These are phyloP conservation scores for Rhododendron griersonianum DNA, from an alignment of 148 eudicot genomes.

Conservation along the genomic window DNA sequence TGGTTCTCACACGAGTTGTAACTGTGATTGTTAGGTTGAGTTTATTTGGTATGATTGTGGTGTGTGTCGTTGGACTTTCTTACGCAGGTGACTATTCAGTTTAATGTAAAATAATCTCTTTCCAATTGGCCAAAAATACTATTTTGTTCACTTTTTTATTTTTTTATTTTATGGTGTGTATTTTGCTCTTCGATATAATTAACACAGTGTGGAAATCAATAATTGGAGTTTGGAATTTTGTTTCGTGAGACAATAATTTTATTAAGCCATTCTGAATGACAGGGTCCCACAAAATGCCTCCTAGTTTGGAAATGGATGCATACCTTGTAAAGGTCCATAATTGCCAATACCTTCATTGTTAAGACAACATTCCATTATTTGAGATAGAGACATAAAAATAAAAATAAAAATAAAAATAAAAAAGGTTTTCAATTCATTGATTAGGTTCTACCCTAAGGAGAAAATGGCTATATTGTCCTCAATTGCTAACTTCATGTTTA, in stretches of 20 bases:
- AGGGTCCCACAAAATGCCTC: neutral
- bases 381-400: neutral
- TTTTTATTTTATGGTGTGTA: neutral
- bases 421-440: neutral
- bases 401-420: too few species aligned
- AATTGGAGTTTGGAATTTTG: neutral
- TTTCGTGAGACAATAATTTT: neutral
- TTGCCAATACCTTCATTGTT: neutral
- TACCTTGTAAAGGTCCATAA: neutral
- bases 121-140: neutral
- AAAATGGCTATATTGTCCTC: neutral
- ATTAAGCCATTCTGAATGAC: neutral
- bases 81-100: too few species aligned
- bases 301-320: neutral
- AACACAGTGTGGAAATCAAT: neutral
- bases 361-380: neutral
- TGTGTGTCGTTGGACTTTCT: too few species aligned
- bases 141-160: neutral
- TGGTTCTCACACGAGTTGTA: neutral
- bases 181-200: neutral
- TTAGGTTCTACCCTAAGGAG: neutral
- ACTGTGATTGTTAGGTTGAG: neutral
- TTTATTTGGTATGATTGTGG: too few species aligned
- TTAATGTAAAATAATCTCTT: neutral
- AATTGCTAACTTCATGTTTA: neutral